phyloP scores from a whole-genome alignment of 257 asterid species.

The Orobanche coerulescens region DNA sequence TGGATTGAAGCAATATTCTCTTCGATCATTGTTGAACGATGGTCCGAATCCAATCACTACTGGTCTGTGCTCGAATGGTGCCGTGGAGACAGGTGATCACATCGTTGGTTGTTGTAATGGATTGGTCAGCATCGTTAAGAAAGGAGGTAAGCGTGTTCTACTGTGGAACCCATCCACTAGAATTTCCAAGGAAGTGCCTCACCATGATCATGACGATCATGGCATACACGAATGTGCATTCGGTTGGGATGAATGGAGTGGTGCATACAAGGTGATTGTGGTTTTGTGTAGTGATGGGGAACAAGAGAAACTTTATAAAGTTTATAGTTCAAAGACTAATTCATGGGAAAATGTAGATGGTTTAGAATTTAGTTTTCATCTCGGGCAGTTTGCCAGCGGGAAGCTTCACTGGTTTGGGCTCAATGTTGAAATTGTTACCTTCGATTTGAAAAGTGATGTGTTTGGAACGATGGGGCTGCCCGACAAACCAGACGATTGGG shows the following conservation, averaged over 20 bases:
- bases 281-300: slow-evolving; percentile 14
- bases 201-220: too few relatives aligned
- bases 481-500: slow-evolving; percentile 17
- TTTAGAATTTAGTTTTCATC: slow-evolving; percentile 4
- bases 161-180: slow-evolving; percentile 38
- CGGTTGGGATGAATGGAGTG: slow-evolving; percentile 25
- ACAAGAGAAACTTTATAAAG: slow-evolving; percentile 16
- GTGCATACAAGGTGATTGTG: slow-evolving; percentile 34
- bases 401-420: slow-evolving; percentile 36
- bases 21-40: slow-evolving; percentile 23
- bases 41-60: not conserved
- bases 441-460: slow-evolving; percentile 29
- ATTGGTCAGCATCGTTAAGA: slow-evolving; percentile 28
- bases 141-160: slow-evolving; percentile 1
- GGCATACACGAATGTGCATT: slow-evolving; percentile 21
- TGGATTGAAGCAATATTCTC: slow-evolving; percentile 20
- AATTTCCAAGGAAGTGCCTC: slow-evolving; percentile 28
- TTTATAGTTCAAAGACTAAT: slow-evolving; percentile 31
- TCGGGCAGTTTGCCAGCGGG: slow-evolving; percentile 30
- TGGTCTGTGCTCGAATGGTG: not conserved
- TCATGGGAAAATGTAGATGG: slow-evolving; percentile 29
- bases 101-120: slow-evolving; percentile 43
- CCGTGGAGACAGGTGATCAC: not conserved
- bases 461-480: slow-evolving; percentile 25
- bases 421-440: slow-evolving; percentile 21